phyloP scores from a whole-genome alignment of 2,329 filamentous ascomycete species.

The Albophoma yamanashiensis region DNA sequence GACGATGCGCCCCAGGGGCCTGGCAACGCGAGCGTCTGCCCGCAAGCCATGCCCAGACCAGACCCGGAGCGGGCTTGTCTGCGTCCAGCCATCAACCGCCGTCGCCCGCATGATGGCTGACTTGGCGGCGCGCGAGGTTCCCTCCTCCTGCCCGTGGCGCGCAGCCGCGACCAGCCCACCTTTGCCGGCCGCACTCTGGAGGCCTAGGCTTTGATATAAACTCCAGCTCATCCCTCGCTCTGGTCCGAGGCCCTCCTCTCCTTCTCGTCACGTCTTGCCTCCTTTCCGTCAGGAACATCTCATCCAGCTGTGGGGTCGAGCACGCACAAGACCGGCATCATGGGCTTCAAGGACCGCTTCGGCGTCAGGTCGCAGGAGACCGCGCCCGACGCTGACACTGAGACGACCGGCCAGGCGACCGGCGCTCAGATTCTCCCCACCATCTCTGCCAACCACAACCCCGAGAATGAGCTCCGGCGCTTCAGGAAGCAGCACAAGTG shows the following conservation, averaged over 20 bases:
- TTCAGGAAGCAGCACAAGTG: conserved; percentile 41
- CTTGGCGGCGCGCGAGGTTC: background rate
- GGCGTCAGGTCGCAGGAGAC: conserved; percentile 7
- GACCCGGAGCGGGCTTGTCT: background rate
- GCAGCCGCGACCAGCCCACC: background rate
- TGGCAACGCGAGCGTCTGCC: background rate
- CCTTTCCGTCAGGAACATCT: background rate
- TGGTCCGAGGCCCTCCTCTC: background rate
- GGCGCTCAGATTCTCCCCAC: conserved; percentile 10
- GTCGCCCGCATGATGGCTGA: background rate
- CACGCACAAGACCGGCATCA: conserved; percentile 2
- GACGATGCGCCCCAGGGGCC: background rate
- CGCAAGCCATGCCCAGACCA: background rate
- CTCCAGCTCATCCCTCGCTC: background rate
- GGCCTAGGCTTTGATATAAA: conserved; percentile 3
- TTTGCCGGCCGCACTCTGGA: background rate
- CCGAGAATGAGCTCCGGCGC: conserved; percentile 21
- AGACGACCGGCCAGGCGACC: conserved; percentile 6
- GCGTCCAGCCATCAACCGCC: background rate
- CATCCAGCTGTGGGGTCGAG: background rate
- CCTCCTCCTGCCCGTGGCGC: background rate
- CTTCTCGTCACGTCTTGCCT: background rate
- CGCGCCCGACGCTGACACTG: conserved; percentile 6
- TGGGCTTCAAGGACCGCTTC: conserved; percentile 12
- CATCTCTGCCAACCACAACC: conserved; percentile 5